Evolutionary conservation across 768 basidiomycete species (phyloP), one percentile per base, ranked within the genome.

Genomic region (Russula abietina): DNA sequence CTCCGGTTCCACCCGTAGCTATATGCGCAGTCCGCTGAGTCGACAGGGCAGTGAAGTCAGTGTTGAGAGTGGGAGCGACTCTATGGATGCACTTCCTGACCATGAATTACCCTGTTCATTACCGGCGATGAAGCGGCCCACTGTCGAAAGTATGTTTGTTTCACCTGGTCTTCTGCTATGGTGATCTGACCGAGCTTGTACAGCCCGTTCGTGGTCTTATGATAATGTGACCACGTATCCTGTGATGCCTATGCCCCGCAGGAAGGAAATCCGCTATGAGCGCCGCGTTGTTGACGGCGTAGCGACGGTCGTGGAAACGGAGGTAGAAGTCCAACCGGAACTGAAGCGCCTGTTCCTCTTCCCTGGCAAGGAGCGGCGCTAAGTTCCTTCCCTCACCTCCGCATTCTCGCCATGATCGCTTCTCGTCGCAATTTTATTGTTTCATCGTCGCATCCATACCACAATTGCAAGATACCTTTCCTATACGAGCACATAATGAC

Each of bases 141-240:
- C 71, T 19, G 76, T 79, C 45, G 84, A 85, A 74, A 81, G 86
- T 86, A 69, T 70, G 84, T 56, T 64, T 6, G 36, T 5, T 19
- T 62, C 26, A 2, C 14, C 4, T 45, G 19, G 24, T 10, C 7
- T 30, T 45, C 10, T 26, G 16, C 38, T 64, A 69, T 24, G 28
- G 43, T 11, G 59, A 32, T 10, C 70, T 65, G 38, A 71, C 59
- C 45, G 0, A 8, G 22, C n/a, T 45, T 46, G 19, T 46, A 24
- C 61, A 88, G 87, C 76, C 14, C 85, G 86, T 32, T 84, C 88
- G 2, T 89, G 86, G 87, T 88, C 87, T 2, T 89, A 89, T 69
- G 87, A 88, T 68, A 86, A 86, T 66, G 72, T 87, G 64, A 81
- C 79, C 70, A 87, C 84, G 3, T 90, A 89, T 67, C 83, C 85